These are phyloP conservation scores for Madurella mycetomatis DNA, from an alignment of 2,329 filamentous ascomycete genomes.

Conservation along the genomic window DNA sequence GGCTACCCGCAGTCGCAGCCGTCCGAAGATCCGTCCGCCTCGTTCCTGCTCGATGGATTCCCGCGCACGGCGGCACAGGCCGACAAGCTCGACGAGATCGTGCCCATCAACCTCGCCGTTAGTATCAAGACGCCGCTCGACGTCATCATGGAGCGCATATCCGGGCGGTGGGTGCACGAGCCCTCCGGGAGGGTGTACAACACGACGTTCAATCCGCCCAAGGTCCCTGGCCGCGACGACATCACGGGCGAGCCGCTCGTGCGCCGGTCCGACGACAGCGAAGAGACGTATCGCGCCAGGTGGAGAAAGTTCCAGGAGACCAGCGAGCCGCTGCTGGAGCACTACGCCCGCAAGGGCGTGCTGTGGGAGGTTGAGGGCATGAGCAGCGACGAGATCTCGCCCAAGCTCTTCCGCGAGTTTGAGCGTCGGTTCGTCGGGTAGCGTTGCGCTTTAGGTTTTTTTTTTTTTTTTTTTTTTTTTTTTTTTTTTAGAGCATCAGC, in stretches of 20 bases:
- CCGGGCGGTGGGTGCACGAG: constrained; percentile 89
- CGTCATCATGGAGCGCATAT: constrained; percentile 85
- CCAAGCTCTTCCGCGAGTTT: constrained; percentile 81
- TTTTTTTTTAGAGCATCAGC: background rate
- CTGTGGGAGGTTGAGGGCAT: constrained; percentile 83
- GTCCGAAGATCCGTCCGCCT: constrained; percentile 70
- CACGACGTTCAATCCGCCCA: constrained; percentile 83
- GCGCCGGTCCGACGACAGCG: constrained; percentile 79
- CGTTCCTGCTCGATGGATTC: constrained; percentile 95
- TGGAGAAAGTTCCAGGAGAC: constrained; percentile 83
- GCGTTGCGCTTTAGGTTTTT: background rate
- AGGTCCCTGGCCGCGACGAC: constrained; percentile 77
- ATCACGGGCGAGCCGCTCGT: constrained; percentile 82
- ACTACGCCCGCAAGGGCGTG: constrained; percentile 80
- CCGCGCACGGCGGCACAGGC: constrained; percentile 84
- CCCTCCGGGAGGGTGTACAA: constrained; percentile 93
- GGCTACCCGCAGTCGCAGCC: constrained; percentile 39
- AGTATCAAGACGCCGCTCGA: constrained; percentile 79
- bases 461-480: constrained; percentile 5
- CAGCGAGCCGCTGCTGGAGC: constrained; percentile 76
- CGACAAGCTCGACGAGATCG: constrained; percentile 66
- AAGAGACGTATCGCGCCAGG: constrained; percentile 77
- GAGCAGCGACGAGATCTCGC: constrained; percentile 91
- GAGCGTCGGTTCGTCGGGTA: constrained; percentile 60
- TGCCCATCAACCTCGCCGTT: constrained; percentile 94